These are phyloP conservation scores for Aspergillus sp. DNA, from an alignment of 2,329 filamentous ascomycete species.

Conservation along the genomic window DNA sequence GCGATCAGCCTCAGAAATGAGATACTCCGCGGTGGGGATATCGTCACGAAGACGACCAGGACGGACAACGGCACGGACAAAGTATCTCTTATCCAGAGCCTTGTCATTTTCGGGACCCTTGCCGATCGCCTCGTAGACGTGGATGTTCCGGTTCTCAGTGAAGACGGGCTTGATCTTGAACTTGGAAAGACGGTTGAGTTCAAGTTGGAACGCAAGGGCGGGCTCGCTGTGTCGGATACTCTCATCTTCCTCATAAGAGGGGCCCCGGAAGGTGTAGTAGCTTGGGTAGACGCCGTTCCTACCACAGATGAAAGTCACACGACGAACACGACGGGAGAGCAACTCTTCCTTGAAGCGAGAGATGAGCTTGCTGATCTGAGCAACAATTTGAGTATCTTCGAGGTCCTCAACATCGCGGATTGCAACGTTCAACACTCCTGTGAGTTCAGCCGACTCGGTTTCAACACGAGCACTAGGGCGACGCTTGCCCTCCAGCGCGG, in stretches of 20 bases:
- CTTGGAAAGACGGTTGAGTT: constrained; percentile 88
- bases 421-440: constrained; percentile 88
- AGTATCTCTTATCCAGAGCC: constrained; percentile 78
- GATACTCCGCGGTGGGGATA: constrained; percentile 97
- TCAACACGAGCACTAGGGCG: constrained; percentile 57
- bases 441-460: constrained; percentile 70
- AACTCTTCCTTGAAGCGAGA: constrained; percentile 82
- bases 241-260: constrained; percentile 82
- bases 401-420: constrained; percentile 82
- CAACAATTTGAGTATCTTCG: constrained; percentile 77
- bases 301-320: constrained; percentile 94
- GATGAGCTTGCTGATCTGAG: constrained; percentile 73
- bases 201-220: constrained; percentile 96
- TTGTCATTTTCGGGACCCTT: constrained; percentile 89
- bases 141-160: constrained; percentile 98
- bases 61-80: constrained; percentile 91
- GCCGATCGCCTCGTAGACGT: constrained; percentile 95
- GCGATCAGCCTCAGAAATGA: constrained; percentile 94
- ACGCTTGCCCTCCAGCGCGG: constrained; percentile 73
- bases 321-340: constrained; percentile 75
- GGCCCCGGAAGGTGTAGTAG: constrained; percentile 98
- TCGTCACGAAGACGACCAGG: constrained; percentile 93
- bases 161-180: constrained; percentile 99
- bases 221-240: constrained; percentile 97
- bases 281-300: constrained; percentile 92